phyloP scores from a whole-genome alignment of 2,329 filamentous ascomycete genomes.

The Talaromyces marneffei region DNA sequence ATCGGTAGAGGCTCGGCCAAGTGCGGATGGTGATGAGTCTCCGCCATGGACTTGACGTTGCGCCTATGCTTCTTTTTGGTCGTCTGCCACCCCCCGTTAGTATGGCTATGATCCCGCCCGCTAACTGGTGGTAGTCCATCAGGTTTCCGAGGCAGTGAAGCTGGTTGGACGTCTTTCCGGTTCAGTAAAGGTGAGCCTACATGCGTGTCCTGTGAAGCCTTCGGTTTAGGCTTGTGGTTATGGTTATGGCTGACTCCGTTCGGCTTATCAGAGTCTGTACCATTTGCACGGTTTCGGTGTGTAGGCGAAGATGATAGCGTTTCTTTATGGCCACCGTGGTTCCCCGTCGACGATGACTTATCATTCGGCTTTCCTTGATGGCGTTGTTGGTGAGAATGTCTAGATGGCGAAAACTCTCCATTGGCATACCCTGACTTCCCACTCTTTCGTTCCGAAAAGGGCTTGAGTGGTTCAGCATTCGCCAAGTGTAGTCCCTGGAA shows the following conservation, averaged over 20 bases:
- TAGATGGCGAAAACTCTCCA: constrained; percentile 4
- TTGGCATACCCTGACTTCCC: constrained; percentile 16
- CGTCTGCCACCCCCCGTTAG: constrained; percentile 39
- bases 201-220: constrained; percentile 27
- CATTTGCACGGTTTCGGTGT: constrained; percentile 29
- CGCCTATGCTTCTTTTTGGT: constrained; percentile 41
- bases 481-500: constrained; percentile 35
- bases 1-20: constrained; percentile 36
- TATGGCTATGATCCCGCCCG: constrained; percentile 21
- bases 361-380: constrained; percentile 9
- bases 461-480: constrained; percentile 22
- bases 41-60: constrained; percentile 30
- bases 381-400: constrained; percentile 11
- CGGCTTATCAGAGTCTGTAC: constrained; percentile 29
- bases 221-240: constrained; percentile 31
- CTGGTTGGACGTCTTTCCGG: constrained; percentile 27
- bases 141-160: constrained; percentile 25
- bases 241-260: constrained; percentile 23
- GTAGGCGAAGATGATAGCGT: constrained; percentile 26
- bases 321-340: constrained; percentile 28
- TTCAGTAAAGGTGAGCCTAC: constrained; percentile 16
- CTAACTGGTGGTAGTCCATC: constrained; percentile 25
- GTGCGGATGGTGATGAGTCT: constrained; percentile 22
- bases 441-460: constrained; percentile 23
- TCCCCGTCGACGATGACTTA: constrained; percentile 17